A percentile compares a stretch with the other conserved stretches of the same genome.
These are phyloP conservation scores for Dothideomycetes sp. DNA, from an alignment of 2,329 filamentous ascomycete genomes.

Conservation along the genomic window DNA sequence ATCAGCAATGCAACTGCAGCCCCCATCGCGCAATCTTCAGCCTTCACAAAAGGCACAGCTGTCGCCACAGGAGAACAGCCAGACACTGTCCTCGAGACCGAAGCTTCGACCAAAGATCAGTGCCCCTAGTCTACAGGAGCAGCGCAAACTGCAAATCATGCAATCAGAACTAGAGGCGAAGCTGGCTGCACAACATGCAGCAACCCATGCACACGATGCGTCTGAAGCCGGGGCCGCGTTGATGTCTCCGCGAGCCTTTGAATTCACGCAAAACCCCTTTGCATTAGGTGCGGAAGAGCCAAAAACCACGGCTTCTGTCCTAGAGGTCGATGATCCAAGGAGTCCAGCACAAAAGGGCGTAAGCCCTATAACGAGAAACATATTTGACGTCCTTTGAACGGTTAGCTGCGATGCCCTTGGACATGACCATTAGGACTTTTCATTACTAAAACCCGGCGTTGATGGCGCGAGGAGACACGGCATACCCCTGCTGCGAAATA, in stretches of 20 bases:
- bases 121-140: slow-evolving; percentile 21
- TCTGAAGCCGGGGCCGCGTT: slow-evolving; percentile 30
- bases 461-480: neutral
- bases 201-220: neutral
- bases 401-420: neutral
- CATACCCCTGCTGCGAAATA: neutral
- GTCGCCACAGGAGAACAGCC: slow-evolving; percentile 1
- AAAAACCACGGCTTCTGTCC: slow-evolving; percentile 40
- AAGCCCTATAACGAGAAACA: slow-evolving; percentile 64
- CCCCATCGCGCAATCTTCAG: slow-evolving; percentile 3
- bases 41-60: slow-evolving; percentile 4
- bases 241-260: slow-evolving; percentile 60
- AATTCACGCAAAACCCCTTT: slow-evolving; percentile 60
- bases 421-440: neutral
- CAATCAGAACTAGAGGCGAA: slow-evolving; percentile 21
- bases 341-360: slow-evolving; percentile 66
- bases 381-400: slow-evolving; percentile 61
- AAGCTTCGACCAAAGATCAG: slow-evolving; percentile 20
- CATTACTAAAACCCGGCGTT: neutral
- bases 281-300: slow-evolving; percentile 27
- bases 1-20: slow-evolving; percentile 11
- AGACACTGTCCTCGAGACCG: neutral
- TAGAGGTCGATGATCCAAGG: slow-evolving; percentile 55
- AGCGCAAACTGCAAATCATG: slow-evolving; percentile 19
- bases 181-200: slow-evolving; percentile 11